Percentiles rank a stretch among this genome's conserved stretches.
Conservation (phyloP, 1,139 yeast genomes). For the Geotrichum candidum region DNA sequence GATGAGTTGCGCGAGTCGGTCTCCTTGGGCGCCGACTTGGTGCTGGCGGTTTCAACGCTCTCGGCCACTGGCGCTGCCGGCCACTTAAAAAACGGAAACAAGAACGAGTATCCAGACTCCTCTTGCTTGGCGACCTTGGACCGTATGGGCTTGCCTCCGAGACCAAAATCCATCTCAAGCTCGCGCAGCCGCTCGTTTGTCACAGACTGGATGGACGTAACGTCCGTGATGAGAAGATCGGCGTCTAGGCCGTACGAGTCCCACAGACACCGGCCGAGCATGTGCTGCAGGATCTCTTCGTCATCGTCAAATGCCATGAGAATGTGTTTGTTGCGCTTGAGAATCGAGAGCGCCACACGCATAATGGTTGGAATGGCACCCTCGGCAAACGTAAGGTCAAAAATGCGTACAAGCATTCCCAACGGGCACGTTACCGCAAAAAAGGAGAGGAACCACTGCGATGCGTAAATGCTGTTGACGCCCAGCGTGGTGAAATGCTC, state of each 20-base stretch:
- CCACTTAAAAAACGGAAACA: constrained; percentile 14
- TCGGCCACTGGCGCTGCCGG: constrained; percentile 8
- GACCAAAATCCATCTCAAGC: constrained; percentile 28
- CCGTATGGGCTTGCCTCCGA: constrained; percentile 13
- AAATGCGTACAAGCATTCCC: constrained; percentile 47
- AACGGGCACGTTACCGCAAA: constrained; percentile 57
- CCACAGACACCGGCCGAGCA: constrained; percentile 52
- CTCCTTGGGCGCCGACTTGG: not conserved
- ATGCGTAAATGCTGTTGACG: constrained; percentile 34
- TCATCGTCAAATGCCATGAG: constrained; percentile 50
- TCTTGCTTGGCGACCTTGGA: constrained; percentile 1
- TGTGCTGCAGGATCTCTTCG: constrained; percentile 56
- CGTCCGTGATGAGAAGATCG: constrained; percentile 48
- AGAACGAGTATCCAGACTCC: constrained; percentile 1
- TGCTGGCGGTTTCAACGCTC: not conserved
- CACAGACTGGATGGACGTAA: constrained; percentile 33
- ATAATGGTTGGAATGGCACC: constrained; percentile 62
- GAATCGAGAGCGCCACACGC: constrained; percentile 53
- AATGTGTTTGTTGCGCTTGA: constrained; percentile 48
- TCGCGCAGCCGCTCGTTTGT: constrained; percentile 24
- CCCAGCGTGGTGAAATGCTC: constrained; percentile 41
- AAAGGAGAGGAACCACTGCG: constrained; percentile 65
- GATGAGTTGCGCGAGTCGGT: not conserved
- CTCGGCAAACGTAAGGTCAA: constrained; percentile 53
- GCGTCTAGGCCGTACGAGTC: constrained; percentile 40